Percentiles rank a stretch among this genome's conserved stretches.
Conservation (phyloP, 257 asterid species). For the Pogostemon cablin region DNA sequence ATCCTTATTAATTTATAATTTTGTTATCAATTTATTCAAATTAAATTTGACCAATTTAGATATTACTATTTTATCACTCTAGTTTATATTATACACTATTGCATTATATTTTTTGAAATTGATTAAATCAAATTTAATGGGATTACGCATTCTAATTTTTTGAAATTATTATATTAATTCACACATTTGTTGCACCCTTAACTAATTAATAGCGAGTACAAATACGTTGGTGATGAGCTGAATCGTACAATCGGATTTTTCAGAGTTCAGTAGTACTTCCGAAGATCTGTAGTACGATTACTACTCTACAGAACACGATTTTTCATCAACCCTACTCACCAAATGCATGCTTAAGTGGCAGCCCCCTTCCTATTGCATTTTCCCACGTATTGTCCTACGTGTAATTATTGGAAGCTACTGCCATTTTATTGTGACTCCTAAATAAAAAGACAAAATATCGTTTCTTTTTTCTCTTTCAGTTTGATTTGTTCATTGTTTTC, state of each 20-base stretch:
- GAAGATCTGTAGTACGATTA: slow-evolving; percentile 26
- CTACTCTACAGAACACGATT: background rate
- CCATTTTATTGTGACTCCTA: background rate
- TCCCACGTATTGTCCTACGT: slow-evolving; percentile 1
- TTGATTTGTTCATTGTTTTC: background rate
- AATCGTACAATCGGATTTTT: background rate
- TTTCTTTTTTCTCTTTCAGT: background rate
- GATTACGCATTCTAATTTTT: no score
- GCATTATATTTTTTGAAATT: no score
- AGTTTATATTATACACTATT: no score
- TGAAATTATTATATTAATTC: background rate
- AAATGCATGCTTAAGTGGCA: slow-evolving; percentile 26
- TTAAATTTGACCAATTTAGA: no score
- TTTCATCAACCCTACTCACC: slow-evolving; percentile 22
- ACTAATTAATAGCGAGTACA: slow-evolving; percentile 21
- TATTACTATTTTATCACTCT: no score
- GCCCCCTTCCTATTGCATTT: slow-evolving; percentile 3
- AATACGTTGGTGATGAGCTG: background rate
- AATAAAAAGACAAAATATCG: slow-evolving; percentile 8
- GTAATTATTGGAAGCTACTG: slow-evolving; percentile 29
- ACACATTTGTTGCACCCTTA: background rate
- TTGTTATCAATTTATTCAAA: no score
- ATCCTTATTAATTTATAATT: no score
- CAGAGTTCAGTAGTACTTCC: background rate
- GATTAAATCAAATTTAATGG: no score